Evolutionary conservation across 352 stramenopile genomes (phyloP).

Genomic region (Globisporangium spiculum): DNA sequence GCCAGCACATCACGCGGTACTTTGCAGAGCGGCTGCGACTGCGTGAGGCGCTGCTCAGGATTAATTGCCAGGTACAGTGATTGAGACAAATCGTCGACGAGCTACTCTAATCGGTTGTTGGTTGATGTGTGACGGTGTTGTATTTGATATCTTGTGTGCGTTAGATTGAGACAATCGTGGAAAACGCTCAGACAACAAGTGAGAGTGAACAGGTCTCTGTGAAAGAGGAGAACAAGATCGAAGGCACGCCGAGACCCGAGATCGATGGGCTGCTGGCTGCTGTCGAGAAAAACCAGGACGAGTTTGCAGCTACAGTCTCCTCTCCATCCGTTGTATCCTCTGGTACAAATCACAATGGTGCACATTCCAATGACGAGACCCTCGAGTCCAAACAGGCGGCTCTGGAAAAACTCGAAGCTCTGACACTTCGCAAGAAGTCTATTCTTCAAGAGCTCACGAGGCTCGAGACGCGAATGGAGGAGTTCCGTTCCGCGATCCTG

Average conservation of each 20-base stretch:
- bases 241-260: not conserved
- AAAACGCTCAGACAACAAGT: not conserved
- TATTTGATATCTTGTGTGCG: not conserved
- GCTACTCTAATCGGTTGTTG: not conserved
- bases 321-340: not conserved
- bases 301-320: not conserved
- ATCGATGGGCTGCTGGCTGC: not conserved
- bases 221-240: not conserved
- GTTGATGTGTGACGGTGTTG: not conserved
- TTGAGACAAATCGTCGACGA: not conserved
- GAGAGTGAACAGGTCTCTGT: not conserved
- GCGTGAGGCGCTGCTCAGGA: slow-evolving; percentile 63
- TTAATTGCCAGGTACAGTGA: slow-evolving; percentile 64
- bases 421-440: not conserved
- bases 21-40: slow-evolving; percentile 88
- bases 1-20: slow-evolving; percentile 71
- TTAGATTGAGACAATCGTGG: slow-evolving; percentile 4
- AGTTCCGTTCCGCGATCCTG: slow-evolving; percentile 52
- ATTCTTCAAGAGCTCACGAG: slow-evolving; percentile 9
- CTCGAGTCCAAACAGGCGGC: slow-evolving; percentile 2
- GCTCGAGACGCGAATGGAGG: slow-evolving; percentile 43
- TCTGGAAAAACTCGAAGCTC: slow-evolving; percentile 3
- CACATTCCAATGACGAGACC: not conserved
- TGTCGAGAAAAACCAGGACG: slow-evolving; percentile 13
- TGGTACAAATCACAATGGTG: not conserved